Evolutionary conservation across 1,284 basidiomycete genomes (phyloP).

Genomic region (Marasmius fiardii): DNA sequence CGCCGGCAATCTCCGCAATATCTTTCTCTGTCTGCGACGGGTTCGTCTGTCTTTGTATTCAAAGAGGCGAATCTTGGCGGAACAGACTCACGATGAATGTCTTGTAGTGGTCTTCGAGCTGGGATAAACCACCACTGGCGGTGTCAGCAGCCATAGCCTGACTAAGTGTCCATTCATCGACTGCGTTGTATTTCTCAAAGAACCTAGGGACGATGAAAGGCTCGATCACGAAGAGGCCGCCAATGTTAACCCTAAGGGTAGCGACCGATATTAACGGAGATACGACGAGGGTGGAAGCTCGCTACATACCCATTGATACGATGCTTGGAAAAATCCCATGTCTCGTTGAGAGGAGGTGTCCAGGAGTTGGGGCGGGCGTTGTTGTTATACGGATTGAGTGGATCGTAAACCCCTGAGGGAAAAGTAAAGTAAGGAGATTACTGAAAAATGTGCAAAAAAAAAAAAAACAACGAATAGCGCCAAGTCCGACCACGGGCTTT

Average conservation of each 20-base stretch:
- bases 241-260: slow-evolving; percentile 58
- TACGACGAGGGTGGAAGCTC: neutral
- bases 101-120: slow-evolving; percentile 76
- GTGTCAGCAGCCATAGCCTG: slow-evolving; percentile 64
- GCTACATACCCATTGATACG: slow-evolving; percentile 33
- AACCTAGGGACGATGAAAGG: slow-evolving; percentile 81
- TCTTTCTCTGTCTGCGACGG: slow-evolving; percentile 76
- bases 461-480: no score
- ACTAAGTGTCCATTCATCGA: slow-evolving; percentile 80
- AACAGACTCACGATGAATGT: slow-evolving; percentile 70
- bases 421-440: neutral
- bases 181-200: slow-evolving; percentile 65
- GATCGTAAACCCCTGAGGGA: slow-evolving; percentile 43
- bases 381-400: slow-evolving; percentile 63
- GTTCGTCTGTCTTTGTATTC: neutral
- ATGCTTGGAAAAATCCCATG: slow-evolving; percentile 55
- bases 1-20: slow-evolving; percentile 87
- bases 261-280: neutral
- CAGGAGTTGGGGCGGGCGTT: slow-evolving; percentile 58
- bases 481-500: no score
- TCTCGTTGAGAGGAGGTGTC: slow-evolving; percentile 62
- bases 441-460: neutral
- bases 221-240: slow-evolving; percentile 71
- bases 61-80: slow-evolving; percentile 3
- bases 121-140: slow-evolving; percentile 50